phyloP scores from a whole-genome alignment of 192 early-diverging fungal genomes.

The Coemansia sp. region DNA sequence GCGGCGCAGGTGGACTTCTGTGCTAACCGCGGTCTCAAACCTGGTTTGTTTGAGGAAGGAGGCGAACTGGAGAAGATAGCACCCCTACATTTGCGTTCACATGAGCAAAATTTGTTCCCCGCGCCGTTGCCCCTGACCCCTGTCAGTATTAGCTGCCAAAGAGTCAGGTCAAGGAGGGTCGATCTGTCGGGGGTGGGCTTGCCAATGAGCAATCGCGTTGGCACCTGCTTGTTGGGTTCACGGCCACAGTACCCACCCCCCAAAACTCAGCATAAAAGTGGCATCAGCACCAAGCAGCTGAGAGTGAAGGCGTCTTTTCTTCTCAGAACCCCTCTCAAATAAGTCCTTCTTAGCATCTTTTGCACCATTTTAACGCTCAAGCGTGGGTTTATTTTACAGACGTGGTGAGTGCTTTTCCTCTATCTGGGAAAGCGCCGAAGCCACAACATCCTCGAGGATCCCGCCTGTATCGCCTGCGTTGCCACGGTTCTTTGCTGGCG shows the following conservation, averaged over 20 bases:
- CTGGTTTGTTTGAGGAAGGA: not conserved
- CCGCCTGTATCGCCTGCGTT: slow-evolving; percentile 14
- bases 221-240: too few relatives aligned
- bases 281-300: too few relatives aligned
- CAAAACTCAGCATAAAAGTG: not conserved
- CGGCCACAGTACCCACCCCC: not conserved
- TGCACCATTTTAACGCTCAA: too few relatives aligned
- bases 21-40: not conserved
- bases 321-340: slow-evolving; percentile 3
- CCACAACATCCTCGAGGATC: slow-evolving; percentile 21
- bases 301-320: too few relatives aligned
- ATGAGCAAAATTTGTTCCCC: not conserved
- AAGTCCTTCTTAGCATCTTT: too few relatives aligned
- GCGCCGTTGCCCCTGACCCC: not conserved
- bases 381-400: not conserved
- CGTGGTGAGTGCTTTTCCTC: slow-evolving; percentile 26
- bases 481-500: slow-evolving; percentile 34
- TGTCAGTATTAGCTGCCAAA: too few relatives aligned
- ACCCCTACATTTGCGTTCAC: not conserved
- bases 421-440: slow-evolving; percentile 21
- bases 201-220: too few relatives aligned
- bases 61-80: too few relatives aligned
- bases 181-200: too few relatives aligned
- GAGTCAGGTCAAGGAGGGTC: too few relatives aligned
- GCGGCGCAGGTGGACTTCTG: not conserved